Conservation (phyloP, 2,329 filamentous ascomycete genomes). For the Aspergillus floridensis region DNA sequence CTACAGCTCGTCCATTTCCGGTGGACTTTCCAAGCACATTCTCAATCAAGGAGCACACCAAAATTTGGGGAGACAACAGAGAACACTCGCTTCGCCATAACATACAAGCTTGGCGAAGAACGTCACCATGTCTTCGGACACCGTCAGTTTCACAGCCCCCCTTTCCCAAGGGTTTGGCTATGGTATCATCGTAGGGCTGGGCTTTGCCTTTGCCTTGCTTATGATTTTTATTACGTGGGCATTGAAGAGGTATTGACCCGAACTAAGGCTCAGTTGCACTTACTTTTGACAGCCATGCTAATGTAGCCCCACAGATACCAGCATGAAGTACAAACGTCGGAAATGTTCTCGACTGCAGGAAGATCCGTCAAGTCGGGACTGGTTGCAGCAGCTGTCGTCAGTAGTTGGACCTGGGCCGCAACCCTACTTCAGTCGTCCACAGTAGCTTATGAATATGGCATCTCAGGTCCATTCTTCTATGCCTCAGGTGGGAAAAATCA, state of each 20-base stretch:
- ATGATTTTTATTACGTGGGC: slow-evolving; percentile 74
- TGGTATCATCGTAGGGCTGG: slow-evolving; percentile 72
- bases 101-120: background rate
- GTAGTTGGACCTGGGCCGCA: slow-evolving; percentile 90
- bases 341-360: slow-evolving; percentile 89
- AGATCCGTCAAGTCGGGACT: slow-evolving; percentile 85
- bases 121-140: slow-evolving; percentile 23
- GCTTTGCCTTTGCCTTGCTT: slow-evolving; percentile 69
- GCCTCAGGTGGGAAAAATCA: slow-evolving; percentile 52
- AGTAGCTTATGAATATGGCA: slow-evolving; percentile 77
- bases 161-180: slow-evolving; percentile 66
- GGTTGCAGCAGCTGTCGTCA: slow-evolving; percentile 85
- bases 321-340: slow-evolving; percentile 76
- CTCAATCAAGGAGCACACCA: background rate
- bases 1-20: background rate
- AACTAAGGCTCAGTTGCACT: background rate
- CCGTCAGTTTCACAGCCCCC: slow-evolving; percentile 31
- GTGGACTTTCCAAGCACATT: background rate
- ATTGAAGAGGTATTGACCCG: slow-evolving; percentile 53
- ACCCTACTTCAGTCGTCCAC: slow-evolving; percentile 75
- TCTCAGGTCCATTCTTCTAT: slow-evolving; percentile 65
- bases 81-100: background rate
- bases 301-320: slow-evolving; percentile 52
- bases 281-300: background rate
- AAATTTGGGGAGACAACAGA: background rate